Evolutionary conservation across 116 monocot genomes (phyloP), one percentile per base, ranked within the genome.

Genomic region (Papilionanthe hybrid): DNA sequence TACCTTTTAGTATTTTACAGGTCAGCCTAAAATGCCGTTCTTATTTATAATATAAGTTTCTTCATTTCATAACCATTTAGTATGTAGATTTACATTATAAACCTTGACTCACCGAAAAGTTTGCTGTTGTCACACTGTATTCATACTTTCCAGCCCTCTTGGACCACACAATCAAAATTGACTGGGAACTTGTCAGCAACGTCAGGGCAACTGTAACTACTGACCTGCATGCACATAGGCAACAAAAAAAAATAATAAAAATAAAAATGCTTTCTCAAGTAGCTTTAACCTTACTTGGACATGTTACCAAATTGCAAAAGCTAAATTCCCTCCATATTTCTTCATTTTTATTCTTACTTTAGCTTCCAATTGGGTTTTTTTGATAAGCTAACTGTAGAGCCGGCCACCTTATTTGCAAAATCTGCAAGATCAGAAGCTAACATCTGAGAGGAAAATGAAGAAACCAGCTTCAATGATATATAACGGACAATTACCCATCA

Each of bases 111-210:
- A 95, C 99, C 77, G 86, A 92, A 80, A 99, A 99, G 84, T 99
- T 99, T 27, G 99, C 91, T 0, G 95, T 92, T 78, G 95, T 99
- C 68, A 92, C 93, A 84, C 99, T 99, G 74, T 99, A 99, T 77
- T 99, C 95, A 67, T 93, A 95, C 75, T 99, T 95, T 77, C 93
- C 93, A 82, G 85, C 90, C 92, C 93, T 91, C 82, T 99, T 99
- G 5, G 99, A 99, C 99, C 99, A 99, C 1, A 93, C 91, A 85
- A 99, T 99, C 37, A 99, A 79, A 76, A 95, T 99, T 58, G 99
- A 88, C 57, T 99, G 99, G 45, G 99, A 99, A 86, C 99, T 99
- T 30, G 99, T 99, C 47, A 99, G 88, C 56, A 99, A 50, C 67
- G 99, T 99, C 82, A 99, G 90, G 9, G 95, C 93, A 79, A 91